Evolutionary conservation across 352 stramenopile species (phyloP), one percentile per base, ranked within the genome.

Genomic region (Pythium aphanidermatum): DNA sequence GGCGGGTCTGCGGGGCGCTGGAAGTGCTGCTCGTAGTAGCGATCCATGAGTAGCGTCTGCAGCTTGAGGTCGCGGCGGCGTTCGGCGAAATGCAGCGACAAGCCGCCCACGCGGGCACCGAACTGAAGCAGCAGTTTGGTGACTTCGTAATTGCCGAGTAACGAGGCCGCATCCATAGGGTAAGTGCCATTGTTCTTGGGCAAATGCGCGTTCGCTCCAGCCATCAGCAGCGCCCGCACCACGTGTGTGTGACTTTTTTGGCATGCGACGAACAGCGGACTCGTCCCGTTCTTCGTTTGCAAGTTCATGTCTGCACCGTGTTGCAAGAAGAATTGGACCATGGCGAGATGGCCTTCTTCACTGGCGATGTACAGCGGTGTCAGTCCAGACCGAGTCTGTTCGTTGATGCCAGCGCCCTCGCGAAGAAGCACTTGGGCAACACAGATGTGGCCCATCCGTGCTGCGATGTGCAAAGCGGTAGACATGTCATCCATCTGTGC

Each of bases 341-440:
- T 63, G 26, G 49, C 60, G 2, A 65, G 19, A 32, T 93, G 78
- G 17, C 81, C 81, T 72, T 93, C 81, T 46, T 93, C 81, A 30
- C 74, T 78, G n/a, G 81, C 78, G 41, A 93, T 91, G 46, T 90
- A 91, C 23, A 93, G 52, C 7, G 81, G 65, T 19, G 78, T 86
- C 17, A 93, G 58, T 19, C 81, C 81, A 1, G 81, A 93, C 24
- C 81, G 70, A 8, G 81, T 93, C 45, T 88, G 74, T 30, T 80
- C 77, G 37, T 91, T 70, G 38, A 86, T 48, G 36, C 59, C 48
- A 24, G 76, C 70, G 7, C 75, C 76, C 29, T 63, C 58, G n/a
- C 49, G 58, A 0, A 92, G 58, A 29, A 92, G 53, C 19, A 77
- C 56, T 8, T 51, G 58, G 3, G 65, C 71, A 19, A 89, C 76